A percentile compares a stretch with the other conserved stretches of the same genome.
Evolutionary conservation across 2,329 filamentous ascomycete species (phyloP).

Genomic region (Chaetomium globosum): DNA sequence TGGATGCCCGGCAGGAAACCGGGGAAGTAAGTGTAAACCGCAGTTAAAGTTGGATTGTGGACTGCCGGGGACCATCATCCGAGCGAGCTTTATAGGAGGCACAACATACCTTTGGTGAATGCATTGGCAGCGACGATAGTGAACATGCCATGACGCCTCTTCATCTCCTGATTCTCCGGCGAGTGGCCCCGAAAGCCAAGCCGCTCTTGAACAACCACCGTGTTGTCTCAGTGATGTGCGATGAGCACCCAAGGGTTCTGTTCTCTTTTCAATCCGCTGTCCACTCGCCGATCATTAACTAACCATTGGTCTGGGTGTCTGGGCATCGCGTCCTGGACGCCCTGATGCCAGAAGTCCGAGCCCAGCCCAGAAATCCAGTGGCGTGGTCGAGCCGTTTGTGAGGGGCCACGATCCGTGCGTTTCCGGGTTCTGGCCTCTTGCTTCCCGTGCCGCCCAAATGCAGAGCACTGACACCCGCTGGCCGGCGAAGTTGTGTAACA

Average conservation of each 20-base stretch:
- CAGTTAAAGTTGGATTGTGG: not conserved
- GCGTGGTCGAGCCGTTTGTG: slow-evolving; percentile 8
- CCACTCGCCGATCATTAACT: not conserved
- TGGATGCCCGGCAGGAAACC: slow-evolving; percentile 32
- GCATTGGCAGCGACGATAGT: too few species aligned
- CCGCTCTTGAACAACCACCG: too few species aligned
- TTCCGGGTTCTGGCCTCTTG: slow-evolving; percentile 1
- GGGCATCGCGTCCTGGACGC: not conserved
- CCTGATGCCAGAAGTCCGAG: not conserved
- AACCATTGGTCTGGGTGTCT: not conserved
- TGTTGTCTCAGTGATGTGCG: not conserved
- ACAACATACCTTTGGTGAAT: too few species aligned
- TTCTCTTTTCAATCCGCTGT: not conserved
- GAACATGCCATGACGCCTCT: not conserved
- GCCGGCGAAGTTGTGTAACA: not conserved
- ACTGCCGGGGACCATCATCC: not conserved
- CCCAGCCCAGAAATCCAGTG: not conserved
- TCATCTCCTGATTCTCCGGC: not conserved
- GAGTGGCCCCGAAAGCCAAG: too few species aligned
- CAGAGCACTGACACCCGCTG: slow-evolving; percentile 17
- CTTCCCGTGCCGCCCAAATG: slow-evolving; percentile 21
- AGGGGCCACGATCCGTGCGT: slow-evolving; percentile 16
- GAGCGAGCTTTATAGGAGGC: too few species aligned
- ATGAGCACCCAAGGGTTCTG: not conserved
- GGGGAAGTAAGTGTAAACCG: not conserved